Base-by-base conservation (phyloP, 2,329 filamentous ascomycete genomes). In the Aureobasidium sp. region DNA sequence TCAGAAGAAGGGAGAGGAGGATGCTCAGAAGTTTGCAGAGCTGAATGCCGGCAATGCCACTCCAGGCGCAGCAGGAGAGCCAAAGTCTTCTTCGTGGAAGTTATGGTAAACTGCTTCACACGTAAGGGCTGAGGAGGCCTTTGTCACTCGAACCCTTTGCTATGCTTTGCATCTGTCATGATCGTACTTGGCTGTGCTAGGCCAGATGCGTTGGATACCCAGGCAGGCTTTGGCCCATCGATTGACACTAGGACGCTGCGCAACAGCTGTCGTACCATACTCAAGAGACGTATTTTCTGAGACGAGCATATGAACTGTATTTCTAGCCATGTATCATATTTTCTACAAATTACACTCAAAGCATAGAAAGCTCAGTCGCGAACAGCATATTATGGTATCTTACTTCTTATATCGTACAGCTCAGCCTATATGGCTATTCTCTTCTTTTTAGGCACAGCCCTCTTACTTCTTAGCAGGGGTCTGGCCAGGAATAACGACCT, bases 1-100 rank as follows among this genome's bases (percentile, higher is more conserved):
- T 63, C 71, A 71, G 66, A 73, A 72, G 27, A 76, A 77, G 64
- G 77, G 79, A 62, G 72, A 77, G 60, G 75, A 76, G 48, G 73
- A 77, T 32, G 73, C 76, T 65, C 69, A 71, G 64, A 69, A 68
- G 48, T 69, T 70, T 52, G 69, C 71, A 26, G 68, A 67, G 10
- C 61, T 71, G 63, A 67, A 65, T 24, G 62, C 52, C 65, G 59
- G 15, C 64, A 66, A 48, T 27, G 26, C 8, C 6, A 37, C 44
- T 2, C 44, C 46, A 15, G 66, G 59, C 13, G 15, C 46, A n/a
- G 15, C 46, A n/a, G 26, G 1, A 13, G 27, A 50, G 13, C 20
- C 65, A 12, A 72, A 68, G 65, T 26, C 36, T 13, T 61, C 70
- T 12, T 74, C 71, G 70, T 74, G 70, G 66, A 72, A 73, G 66